These are phyloP conservation scores for Orobanche coerulescens DNA, from an alignment of 257 asterid species.

Conservation along the genomic window DNA sequence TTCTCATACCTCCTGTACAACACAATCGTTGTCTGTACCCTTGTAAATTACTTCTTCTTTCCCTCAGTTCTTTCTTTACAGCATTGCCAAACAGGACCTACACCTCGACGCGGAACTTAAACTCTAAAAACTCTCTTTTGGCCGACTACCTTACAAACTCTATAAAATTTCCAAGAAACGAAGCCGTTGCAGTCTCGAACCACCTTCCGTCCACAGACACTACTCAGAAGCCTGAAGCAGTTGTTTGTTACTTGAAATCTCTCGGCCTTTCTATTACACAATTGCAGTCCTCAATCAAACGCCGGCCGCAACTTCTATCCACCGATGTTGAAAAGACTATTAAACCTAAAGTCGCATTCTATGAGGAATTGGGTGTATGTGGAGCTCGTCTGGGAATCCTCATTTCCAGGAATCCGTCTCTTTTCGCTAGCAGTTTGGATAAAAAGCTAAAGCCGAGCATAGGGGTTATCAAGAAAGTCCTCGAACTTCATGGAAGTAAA, in stretches of 20 bases:
- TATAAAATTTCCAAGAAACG: neutral
- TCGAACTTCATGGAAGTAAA: conserved; percentile 10
- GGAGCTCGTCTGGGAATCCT: conserved; percentile 23
- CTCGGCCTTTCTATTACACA: conserved; percentile 16
- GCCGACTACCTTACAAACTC: conserved; percentile 7
- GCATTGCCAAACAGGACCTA: conserved; percentile 1
- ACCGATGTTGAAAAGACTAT: conserved; percentile 27
- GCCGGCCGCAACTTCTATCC: conserved; percentile 18
- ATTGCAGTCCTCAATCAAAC: conserved; percentile 3
- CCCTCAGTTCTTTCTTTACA: neutral
- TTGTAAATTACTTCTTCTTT: neutral
- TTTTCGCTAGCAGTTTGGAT: conserved; percentile 28
- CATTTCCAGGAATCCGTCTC: conserved; percentile 20
- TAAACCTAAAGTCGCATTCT: conserved; percentile 31
- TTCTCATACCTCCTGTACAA: neutral
- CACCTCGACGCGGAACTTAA: conserved; percentile 5
- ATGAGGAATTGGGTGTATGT: conserved; percentile 28
- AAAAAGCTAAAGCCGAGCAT: conserved; percentile 27
- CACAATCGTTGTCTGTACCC: neutral
- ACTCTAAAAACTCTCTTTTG: neutral
- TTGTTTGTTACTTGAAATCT: neutral
- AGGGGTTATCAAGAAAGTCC: conserved; percentile 20
- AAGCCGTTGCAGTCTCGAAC: neutral
- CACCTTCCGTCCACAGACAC: neutral
- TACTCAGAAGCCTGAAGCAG: conserved; percentile 8